Base-by-base conservation (phyloP, 2,329 filamentous ascomycete species). In the Exophiala oligosperma region DNA sequence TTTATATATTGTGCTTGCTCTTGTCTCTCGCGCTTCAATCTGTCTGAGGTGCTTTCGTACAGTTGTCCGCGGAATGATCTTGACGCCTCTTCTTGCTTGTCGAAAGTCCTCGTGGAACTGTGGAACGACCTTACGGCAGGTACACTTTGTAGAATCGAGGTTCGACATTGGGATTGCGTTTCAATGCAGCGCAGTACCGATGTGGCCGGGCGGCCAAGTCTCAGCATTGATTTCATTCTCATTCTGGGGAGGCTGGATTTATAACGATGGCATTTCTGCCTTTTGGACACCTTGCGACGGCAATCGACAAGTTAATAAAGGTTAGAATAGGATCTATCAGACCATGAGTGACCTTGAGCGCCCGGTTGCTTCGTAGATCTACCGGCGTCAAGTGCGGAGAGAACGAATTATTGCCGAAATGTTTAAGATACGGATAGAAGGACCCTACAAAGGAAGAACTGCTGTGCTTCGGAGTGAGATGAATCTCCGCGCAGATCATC, bases 1-100 rank as follows among this genome's bases (percentile, higher is more conserved):
- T 59, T 52, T 63, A 72, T 71, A 59, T 61, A 73, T 61, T n/a
- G 68, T 67, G 52, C 68, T 64, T 54, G 55, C 11, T 57, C 46
- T 2, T 78, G 80, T 54, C 81, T 78, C 66, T 87, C 85, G 50
- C 80, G 77, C 68, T 82, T 75, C 60, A 87, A 69, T 44, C 85
- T 78, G 66, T 83, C 77, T 41, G 79, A 73, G 12, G 84, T 85
- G 63, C 82, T 86, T 67, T 86, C 81, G 62, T 84, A 86, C 46
- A 88, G 66, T 69, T 87, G 84, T 35, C 79, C 77, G 68, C 84
- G 81, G 73, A 87, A 87, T 5, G 61, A 63, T 8, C 56, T 11
- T 28, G 52, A 24, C 4, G 50, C 52, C n/a, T 54, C 53, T 29
- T 38, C 43, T 32, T 58, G 58, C 23, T 58, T 54, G 29, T 58